Evolutionary conservation across 345 rosid genomes (phyloP), one percentile per base, ranked within the genome.

Genomic region (Bruguiera gymnorhiza): DNA sequence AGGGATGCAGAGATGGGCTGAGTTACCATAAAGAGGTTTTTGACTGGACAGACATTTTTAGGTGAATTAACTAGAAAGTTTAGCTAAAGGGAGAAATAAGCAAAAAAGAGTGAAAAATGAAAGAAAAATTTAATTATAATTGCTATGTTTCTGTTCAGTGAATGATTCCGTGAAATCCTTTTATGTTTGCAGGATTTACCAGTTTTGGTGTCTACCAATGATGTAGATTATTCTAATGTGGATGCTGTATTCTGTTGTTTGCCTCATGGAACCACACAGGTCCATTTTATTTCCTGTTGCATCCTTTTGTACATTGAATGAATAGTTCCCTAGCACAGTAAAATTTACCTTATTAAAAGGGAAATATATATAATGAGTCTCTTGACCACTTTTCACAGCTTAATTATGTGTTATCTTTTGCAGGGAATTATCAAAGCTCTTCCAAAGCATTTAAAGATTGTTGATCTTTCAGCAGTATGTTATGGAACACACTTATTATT

Each of bases 211-310:
- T 85, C 97, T 0, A 79, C 89, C 50, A 82, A 76, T 76, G 98
- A 92, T 80, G 99, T 97, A 2, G 86, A 86, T 73, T 96, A 86
- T 83, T 83, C 86, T 53, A 60, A 84, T 39, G 93, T 90, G 46
- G 99, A 96, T 80, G 98, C 98, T 70, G 93, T 90, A 9, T 87
- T 96, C 70, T 96, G 99, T 80, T 96, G 99, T 75, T 83, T 96
- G 75, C 98, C 98, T 62, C 99, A 96, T 69, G 98, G 99, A 76
- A 92, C 98, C 19, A 92, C 98, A 1, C 97, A 92, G 91, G 99
- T 90, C 15, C 29, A 26, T 74, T 68, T 51, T 68, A 62, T 16
- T 76, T 72, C 55, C 39, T 48, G 4, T 34, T 58, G 39, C 20
- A 34, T 68, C 27, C 9, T 75, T 74, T 62, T 18, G 50, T 32